Conservation (phyloP, 805 yeast species). For the Zygotorulaspora chibaensis region DNA sequence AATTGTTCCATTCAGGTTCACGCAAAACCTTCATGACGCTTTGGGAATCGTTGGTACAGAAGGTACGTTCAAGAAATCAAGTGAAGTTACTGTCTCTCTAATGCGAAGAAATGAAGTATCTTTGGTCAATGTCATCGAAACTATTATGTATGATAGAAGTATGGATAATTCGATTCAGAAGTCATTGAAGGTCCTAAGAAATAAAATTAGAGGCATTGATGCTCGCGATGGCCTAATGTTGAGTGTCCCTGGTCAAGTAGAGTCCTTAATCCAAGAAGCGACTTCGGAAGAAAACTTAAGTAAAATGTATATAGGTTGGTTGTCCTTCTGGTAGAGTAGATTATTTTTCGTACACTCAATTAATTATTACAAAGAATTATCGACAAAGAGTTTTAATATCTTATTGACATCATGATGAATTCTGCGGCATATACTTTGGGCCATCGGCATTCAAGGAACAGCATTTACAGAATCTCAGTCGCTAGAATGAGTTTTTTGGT, state of each 20-base stretch:
- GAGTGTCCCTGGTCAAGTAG: conserved; percentile 91
- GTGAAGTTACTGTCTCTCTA: conserved; percentile 75
- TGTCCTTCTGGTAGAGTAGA: conserved; percentile 54
- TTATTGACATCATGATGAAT: background rate
- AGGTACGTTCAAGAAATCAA: conserved; percentile 79
- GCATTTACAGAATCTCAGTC: no score
- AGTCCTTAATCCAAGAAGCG: conserved; percentile 79
- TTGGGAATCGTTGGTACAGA: conserved; percentile 85
- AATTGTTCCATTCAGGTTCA: conserved; percentile 87
- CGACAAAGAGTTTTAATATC: background rate
- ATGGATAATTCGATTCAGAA: conserved; percentile 57
- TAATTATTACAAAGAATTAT: background rate
- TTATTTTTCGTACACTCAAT: background rate
- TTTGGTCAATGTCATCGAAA: conserved; percentile 84
- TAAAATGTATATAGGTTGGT: conserved; percentile 95
- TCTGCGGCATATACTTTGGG: no score
- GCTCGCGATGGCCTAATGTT: conserved; percentile 80
- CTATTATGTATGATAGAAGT: conserved; percentile 71
- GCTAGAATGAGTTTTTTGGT: no score
- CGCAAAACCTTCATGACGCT: conserved; percentile 85
- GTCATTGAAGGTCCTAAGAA: conserved; percentile 66
- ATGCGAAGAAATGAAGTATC: conserved; percentile 77
- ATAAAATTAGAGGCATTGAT: conserved; percentile 79
- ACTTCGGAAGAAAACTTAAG: conserved; percentile 64
- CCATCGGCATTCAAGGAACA: no score